Evolutionary conservation across 2,329 filamentous ascomycete species (phyloP).

Genomic region (Cladosporium sphaerospermum): DNA sequence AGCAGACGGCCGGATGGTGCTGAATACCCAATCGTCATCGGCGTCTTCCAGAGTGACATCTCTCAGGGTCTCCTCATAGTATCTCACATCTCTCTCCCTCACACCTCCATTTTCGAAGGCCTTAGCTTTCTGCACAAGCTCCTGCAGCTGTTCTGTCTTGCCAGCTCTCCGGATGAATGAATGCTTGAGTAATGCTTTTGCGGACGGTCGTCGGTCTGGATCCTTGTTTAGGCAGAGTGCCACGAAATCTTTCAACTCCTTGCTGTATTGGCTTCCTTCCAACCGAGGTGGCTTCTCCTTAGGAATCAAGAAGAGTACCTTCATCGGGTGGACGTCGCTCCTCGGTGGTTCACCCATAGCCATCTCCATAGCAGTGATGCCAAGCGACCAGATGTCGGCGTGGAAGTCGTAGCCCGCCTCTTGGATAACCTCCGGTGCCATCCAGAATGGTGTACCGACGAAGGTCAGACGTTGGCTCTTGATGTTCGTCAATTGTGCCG

Average conservation of each 20-base stretch:
- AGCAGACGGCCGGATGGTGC: slow-evolving; percentile 67
- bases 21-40: slow-evolving; percentile 89
- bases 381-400: slow-evolving; percentile 88
- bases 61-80: slow-evolving; percentile 84
- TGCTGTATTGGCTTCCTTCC: slow-evolving; percentile 73
- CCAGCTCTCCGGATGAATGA: slow-evolving; percentile 82
- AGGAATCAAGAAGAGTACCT: slow-evolving; percentile 84
- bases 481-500: slow-evolving; percentile 92
- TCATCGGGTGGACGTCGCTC: slow-evolving; percentile 83
- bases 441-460: slow-evolving; percentile 95
- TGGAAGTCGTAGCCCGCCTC: slow-evolving; percentile 81
- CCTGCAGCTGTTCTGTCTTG: slow-evolving; percentile 80
- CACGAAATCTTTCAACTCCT: slow-evolving; percentile 91
- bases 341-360: slow-evolving; percentile 84
- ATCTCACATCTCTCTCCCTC: slow-evolving; percentile 54
- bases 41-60: slow-evolving; percentile 48
- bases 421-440: slow-evolving; percentile 91
- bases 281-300: slow-evolving; percentile 79
- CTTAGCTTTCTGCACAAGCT: slow-evolving; percentile 76
- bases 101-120: slow-evolving; percentile 60
- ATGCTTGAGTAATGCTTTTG: slow-evolving; percentile 81
- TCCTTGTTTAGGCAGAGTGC: slow-evolving; percentile 88
- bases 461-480: slow-evolving; percentile 97
- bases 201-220: slow-evolving; percentile 73
- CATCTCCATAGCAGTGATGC: slow-evolving; percentile 87